Evolutionary conservation across 495 filamentous ascomycete genomes (phyloP).

Genomic region (Bacidia gigantensis): DNA sequence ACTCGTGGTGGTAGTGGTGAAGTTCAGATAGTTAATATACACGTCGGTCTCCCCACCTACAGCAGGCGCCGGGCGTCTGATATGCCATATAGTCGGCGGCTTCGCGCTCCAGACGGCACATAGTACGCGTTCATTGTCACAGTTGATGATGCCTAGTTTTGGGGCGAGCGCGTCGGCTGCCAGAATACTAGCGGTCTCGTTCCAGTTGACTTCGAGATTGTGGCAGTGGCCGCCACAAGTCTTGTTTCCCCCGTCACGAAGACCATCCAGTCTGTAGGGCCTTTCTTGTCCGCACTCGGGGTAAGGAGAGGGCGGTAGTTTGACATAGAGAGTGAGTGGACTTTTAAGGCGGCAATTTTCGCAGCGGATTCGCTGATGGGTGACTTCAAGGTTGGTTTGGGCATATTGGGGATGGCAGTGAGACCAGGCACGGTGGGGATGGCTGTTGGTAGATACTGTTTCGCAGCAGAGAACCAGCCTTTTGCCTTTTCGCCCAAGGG

Average conservation of each 20-base stretch:
- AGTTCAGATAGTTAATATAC: slow-evolving; percentile 46
- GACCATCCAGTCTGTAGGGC: slow-evolving; percentile 66
- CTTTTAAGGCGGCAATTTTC: slow-evolving; percentile 37
- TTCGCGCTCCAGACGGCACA: slow-evolving; percentile 71
- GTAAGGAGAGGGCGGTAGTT: slow-evolving; percentile 61
- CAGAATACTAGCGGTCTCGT: slow-evolving; percentile 56
- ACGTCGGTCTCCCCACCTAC: slow-evolving; percentile 30
- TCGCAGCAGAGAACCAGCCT: slow-evolving; percentile 48
- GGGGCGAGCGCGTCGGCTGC: slow-evolving; percentile 51
- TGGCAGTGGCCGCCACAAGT: slow-evolving; percentile 62
- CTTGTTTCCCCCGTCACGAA: slow-evolving; percentile 75
- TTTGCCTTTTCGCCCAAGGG: slow-evolving; percentile 55
- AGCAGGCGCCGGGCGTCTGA: slow-evolving; percentile 51
- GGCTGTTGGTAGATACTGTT: slow-evolving; percentile 44
- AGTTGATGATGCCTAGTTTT: slow-evolving; percentile 60
- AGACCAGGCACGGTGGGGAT: slow-evolving; percentile 25
- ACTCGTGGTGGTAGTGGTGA: slow-evolving; percentile 48
- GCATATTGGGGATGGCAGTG: slow-evolving; percentile 8
- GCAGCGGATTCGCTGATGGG: slow-evolving; percentile 39
- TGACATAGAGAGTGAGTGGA: slow-evolving; percentile 47
- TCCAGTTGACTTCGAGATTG: slow-evolving; percentile 40
- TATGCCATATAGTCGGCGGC: slow-evolving; percentile 57
- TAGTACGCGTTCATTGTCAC: slow-evolving; percentile 63
- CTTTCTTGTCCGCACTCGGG: slow-evolving; percentile 37
- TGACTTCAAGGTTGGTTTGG: slow-evolving; percentile 28